Conservation (phyloP, 2,329 filamentous ascomycete genomes). For the Cladosporium sp. region DNA sequence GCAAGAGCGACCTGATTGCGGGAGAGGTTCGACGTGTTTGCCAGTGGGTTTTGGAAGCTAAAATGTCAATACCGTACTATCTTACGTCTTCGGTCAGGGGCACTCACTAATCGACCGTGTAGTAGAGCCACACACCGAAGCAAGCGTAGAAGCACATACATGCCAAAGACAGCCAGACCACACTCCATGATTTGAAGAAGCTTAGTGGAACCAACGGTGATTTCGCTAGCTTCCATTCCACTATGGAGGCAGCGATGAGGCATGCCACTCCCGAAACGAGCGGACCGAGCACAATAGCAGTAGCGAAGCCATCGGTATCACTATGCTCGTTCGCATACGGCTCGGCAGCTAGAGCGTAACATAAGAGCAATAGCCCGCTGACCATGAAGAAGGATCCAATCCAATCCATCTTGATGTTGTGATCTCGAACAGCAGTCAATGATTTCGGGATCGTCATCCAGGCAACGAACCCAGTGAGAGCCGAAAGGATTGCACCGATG, state of each 20-base stretch:
- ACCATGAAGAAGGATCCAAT: slow-evolving; percentile 28
- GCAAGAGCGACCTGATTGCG: slow-evolving; percentile 22
- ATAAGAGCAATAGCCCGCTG: slow-evolving; percentile 28
- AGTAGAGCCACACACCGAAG: slow-evolving; percentile 30
- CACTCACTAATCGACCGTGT: slow-evolving; percentile 20
- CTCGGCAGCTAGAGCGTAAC: slow-evolving; percentile 30
- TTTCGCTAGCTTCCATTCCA: slow-evolving; percentile 28
- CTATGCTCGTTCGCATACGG: slow-evolving; percentile 19
- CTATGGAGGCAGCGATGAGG: slow-evolving; percentile 24
- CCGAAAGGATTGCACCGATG: slow-evolving; percentile 24
- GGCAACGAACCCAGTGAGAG: slow-evolving; percentile 23
- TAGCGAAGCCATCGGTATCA: slow-evolving; percentile 19
- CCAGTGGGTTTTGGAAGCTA: slow-evolving; percentile 6
- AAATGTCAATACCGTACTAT: slow-evolving; percentile 2
- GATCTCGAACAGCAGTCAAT: slow-evolving; percentile 21
- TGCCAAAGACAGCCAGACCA: slow-evolving; percentile 26
- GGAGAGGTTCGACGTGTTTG: slow-evolving; percentile 11
- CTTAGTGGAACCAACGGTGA: slow-evolving; percentile 29
- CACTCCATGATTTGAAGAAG: slow-evolving; percentile 28
- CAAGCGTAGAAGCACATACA: slow-evolving; percentile 32
- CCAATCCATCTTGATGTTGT: slow-evolving; percentile 33
- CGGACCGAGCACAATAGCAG: slow-evolving; percentile 24
- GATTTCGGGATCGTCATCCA: slow-evolving; percentile 29
- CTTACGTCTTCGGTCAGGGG: neutral
- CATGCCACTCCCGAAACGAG: slow-evolving; percentile 23